Percentiles rank a stretch among this genome's conserved stretches.
phyloP scores from a whole-genome alignment of 2,329 filamentous ascomycete genomes.

The Monosporascus sp. region DNA sequence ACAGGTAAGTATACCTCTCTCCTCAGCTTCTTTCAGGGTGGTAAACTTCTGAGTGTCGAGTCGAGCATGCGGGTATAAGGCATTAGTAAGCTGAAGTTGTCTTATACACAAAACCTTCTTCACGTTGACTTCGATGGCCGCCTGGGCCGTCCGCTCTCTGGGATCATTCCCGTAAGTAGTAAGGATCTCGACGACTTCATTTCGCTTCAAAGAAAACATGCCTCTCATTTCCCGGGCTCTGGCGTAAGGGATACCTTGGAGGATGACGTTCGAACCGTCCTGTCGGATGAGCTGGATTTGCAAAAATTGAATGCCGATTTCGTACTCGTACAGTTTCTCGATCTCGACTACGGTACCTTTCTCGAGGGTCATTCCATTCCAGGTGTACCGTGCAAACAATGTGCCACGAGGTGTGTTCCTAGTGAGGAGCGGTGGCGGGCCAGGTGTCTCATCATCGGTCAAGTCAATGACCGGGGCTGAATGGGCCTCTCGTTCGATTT shows the following conservation, averaged over 20 bases:
- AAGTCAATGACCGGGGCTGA: no score
- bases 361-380: slow-evolving; percentile 1
- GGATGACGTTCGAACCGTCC: slow-evolving; percentile 13
- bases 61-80: slow-evolving; percentile 35
- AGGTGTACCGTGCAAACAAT: no score
- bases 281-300: slow-evolving; percentile 4
- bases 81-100: slow-evolving; percentile 51
- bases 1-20: slow-evolving; percentile 40
- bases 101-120: slow-evolving; percentile 34
- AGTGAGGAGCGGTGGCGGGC: no score
- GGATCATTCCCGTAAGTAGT: slow-evolving; percentile 33
- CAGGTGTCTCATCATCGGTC: no score
- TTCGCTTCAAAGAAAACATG: slow-evolving; percentile 29
- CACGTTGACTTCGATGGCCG: slow-evolving; percentile 37
- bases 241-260: slow-evolving; percentile 33
- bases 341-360: slow-evolving; percentile 9
- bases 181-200: slow-evolving; percentile 40
- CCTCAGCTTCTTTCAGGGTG: slow-evolving; percentile 12
- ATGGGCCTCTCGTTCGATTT: no score
- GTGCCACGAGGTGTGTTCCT: no score
- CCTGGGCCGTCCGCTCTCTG: slow-evolving; percentile 27
- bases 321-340: background rate
- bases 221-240: slow-evolving; percentile 26
- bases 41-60: slow-evolving; percentile 16
- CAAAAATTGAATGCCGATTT: slow-evolving; percentile 11